These are phyloP conservation scores for Amphichorda felina DNA, from an alignment of 2,329 filamentous ascomycete species.

Conservation along the genomic window DNA sequence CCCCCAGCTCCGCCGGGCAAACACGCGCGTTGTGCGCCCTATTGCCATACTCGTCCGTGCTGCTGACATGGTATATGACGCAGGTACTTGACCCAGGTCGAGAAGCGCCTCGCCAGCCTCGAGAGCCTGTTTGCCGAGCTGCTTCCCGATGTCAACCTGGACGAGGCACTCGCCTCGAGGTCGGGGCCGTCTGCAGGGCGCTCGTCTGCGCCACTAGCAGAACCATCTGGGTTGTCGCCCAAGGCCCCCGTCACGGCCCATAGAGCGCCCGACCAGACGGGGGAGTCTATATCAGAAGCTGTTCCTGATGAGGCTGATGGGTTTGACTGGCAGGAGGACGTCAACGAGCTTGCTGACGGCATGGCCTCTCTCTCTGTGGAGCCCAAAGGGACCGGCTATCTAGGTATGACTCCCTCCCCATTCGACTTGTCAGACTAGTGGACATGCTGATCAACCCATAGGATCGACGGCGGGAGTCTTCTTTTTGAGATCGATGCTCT, in stretches of 20 bases:
- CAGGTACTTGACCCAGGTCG: slow-evolving; percentile 12
- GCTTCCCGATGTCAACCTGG: slow-evolving; percentile 11
- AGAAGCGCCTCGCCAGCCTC: slow-evolving; percentile 8
- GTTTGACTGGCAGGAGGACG: slow-evolving; percentile 20
- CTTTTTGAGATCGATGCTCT: slow-evolving; percentile 15
- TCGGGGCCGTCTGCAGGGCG: neutral
- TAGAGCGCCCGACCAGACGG: too few relatives aligned
- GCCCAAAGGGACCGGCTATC: slow-evolving; percentile 19
- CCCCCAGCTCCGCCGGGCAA: neutral
- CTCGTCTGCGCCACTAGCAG: neutral
- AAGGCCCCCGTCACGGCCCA: too few relatives aligned
- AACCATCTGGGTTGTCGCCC: too few relatives aligned
- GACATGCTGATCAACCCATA: neutral
- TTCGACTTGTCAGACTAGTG: too few relatives aligned
- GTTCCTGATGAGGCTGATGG: slow-evolving; percentile 16
- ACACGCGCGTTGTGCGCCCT: too few relatives aligned
- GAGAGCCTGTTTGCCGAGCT: slow-evolving; percentile 10
- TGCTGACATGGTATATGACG: neutral
- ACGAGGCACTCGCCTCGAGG: slow-evolving; percentile 9
- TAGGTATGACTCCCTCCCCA: slow-evolving; percentile 8
- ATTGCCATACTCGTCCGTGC: too few relatives aligned
- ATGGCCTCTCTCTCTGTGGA: slow-evolving; percentile 23
- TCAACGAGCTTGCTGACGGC: slow-evolving; percentile 18
- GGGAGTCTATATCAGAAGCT: slow-evolving; percentile 12
- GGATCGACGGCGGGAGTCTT: slow-evolving; percentile 17